A percentile compares a stretch with the other conserved stretches of the same genome.
These are phyloP conservation scores for Lentinula aciculospora DNA, from an alignment of 768 basidiomycete species.

Conservation along the genomic window DNA sequence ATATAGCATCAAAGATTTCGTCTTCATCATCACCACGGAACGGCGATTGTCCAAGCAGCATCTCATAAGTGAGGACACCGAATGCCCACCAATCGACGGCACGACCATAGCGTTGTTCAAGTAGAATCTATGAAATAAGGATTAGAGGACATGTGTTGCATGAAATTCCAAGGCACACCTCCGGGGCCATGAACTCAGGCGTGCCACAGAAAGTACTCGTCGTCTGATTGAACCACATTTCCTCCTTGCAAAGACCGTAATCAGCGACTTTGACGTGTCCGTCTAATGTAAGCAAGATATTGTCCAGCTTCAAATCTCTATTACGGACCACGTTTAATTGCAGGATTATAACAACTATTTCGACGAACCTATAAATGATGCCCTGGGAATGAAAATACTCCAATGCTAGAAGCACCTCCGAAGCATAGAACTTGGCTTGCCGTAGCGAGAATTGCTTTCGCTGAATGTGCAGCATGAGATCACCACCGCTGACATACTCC, in stretches of 20 bases:
- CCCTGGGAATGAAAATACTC: conserved; percentile 99
- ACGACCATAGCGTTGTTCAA: conserved; percentile 98
- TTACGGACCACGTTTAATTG: neutral
- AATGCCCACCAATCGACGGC: conserved; percentile 99
- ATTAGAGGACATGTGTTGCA: conserved; percentile 6
- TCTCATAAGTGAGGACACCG: conserved; percentile 97
- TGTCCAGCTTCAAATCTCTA: conserved; percentile 96
- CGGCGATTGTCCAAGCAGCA: conserved; percentile 97
- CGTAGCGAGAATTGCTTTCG: conserved; percentile 97
- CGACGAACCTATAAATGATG: conserved; percentile 90
- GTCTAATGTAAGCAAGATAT: conserved; percentile 93
- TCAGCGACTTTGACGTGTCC: conserved; percentile 99
- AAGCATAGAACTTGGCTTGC: conserved; percentile 98
- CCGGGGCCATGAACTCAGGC: conserved; percentile 99
- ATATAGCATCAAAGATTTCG: conserved; percentile 98
- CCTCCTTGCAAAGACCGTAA: conserved; percentile 98
- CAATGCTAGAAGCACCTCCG: conserved; percentile 90
- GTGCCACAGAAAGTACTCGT: conserved; percentile 99
- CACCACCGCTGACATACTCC: conserved; percentile 99
- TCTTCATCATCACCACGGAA: conserved; percentile 99
- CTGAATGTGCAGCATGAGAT: conserved; percentile 99
- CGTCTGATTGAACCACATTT: conserved; percentile 95
- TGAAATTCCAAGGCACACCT: conserved; percentile 46
- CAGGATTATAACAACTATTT: neutral
- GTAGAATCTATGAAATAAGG: conserved; percentile 64